Percentiles rank a stretch among this genome's conserved stretches.
Conservation (phyloP, 768 basidiomycete species). For the Cyclocybe aegerita region DNA sequence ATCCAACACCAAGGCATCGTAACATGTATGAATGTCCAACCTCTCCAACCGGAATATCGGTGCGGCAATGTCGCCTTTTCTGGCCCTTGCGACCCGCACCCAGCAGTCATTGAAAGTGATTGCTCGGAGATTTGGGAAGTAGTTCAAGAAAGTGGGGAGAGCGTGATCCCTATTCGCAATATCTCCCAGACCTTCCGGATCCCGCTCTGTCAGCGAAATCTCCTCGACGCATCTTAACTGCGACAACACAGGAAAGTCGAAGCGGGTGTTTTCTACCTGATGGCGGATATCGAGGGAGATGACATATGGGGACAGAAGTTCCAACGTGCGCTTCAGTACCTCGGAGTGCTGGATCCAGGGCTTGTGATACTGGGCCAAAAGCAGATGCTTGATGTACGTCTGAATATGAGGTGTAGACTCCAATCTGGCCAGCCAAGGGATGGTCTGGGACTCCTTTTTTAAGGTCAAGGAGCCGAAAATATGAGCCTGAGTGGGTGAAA, state of each 20-base stretch:
- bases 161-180: background rate
- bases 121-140: slow-evolving; percentile 10
- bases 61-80: background rate
- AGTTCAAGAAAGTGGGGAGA: slow-evolving; percentile 12
- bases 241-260: slow-evolving; percentile 5
- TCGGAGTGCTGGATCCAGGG: slow-evolving; percentile 13
- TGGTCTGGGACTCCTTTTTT: background rate
- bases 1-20: background rate
- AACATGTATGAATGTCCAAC: background rate
- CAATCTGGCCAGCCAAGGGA: background rate
- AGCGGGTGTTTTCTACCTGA: slow-evolving; percentile 4
- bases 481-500: background rate
- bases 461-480: background rate
- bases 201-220: slow-evolving; percentile 6
- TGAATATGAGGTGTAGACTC: slow-evolving; percentile 5
- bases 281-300: slow-evolving; percentile 11
- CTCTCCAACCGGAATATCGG: slow-evolving; percentile 1
- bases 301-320: slow-evolving; percentile 7
- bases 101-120: slow-evolving; percentile 9
- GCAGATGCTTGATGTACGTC: slow-evolving; percentile 8
- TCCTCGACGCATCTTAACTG: slow-evolving; percentile 4
- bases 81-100: background rate
- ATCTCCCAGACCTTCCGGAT: too few relatives aligned
- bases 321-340: slow-evolving; percentile 2
- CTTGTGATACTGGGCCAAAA: slow-evolving; percentile 4